Evolutionary conservation across 345 rosid genomes (phyloP).

Genomic region (Chamaenerion angustifolium): DNA sequence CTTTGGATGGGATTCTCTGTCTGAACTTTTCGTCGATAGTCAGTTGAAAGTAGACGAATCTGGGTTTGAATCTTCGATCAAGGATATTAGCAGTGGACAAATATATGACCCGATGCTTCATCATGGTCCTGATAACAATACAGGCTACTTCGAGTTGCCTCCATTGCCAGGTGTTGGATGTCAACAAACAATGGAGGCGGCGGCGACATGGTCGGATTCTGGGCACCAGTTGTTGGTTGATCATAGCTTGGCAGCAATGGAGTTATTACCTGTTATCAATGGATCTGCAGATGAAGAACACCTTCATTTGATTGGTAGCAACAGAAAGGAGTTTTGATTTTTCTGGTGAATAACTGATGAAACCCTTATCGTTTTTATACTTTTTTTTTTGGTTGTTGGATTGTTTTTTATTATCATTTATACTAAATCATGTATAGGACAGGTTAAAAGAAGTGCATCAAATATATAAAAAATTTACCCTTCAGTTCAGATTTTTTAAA

Average conservation of each 20-base stretch:
- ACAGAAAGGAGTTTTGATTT: neutral
- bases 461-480: too few relatives aligned
- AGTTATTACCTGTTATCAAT: neutral
- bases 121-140: too few relatives aligned
- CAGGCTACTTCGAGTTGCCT: conserved; percentile 2
- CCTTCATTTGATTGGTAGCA: neutral
- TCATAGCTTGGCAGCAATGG: neutral
- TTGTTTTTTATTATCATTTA: too few relatives aligned
- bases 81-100: too few relatives aligned
- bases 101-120: too few relatives aligned
- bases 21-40: conserved; percentile 8
- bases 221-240: neutral
- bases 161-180: neutral
- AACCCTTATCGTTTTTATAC: too few relatives aligned
- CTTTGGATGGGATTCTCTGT: conserved; percentile 9
- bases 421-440: too few relatives aligned
- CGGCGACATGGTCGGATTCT: neutral
- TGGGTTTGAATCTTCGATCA: too few relatives aligned
- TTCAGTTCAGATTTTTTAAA: too few relatives aligned
- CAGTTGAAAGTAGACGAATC: neutral
- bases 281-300: too few relatives aligned
- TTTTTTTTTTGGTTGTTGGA: too few relatives aligned
- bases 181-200: neutral
- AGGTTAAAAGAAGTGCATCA: too few relatives aligned
- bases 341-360: neutral